Percentiles rank a stretch among this genome's conserved stretches.
phyloP scores from a whole-genome alignment of 176 grass and related monocot genomes.

The Otatea glauca region DNA sequence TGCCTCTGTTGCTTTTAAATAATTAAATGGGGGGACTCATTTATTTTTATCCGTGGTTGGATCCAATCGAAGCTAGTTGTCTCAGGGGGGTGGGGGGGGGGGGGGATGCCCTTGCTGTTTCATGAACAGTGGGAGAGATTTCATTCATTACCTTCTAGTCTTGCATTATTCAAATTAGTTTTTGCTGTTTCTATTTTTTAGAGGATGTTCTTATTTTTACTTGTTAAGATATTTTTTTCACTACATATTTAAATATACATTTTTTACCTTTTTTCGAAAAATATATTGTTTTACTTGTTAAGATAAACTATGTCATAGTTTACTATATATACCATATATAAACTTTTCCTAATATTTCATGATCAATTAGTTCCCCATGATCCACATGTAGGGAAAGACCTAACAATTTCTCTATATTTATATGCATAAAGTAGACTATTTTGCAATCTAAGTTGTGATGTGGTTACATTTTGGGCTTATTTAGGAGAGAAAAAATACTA shows the following conservation, averaged over 20 bases:
- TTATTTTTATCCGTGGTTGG: constrained; percentile 7
- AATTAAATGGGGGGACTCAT: background rate
- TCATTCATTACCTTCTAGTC: constrained; percentile 4
- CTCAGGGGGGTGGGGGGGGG: too few relatives aligned
- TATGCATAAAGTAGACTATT: background rate
- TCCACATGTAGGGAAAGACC: background rate
- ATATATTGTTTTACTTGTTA: background rate
- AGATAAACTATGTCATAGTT: background rate
- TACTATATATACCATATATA: background rate
- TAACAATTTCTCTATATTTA: background rate
- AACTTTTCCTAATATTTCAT: background rate
- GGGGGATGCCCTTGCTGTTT: background rate
- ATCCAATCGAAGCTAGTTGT: background rate
- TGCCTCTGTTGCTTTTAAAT: constrained; percentile 1
- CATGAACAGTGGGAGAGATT: background rate
- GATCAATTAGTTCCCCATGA: constrained; percentile 17
- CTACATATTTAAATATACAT: background rate
- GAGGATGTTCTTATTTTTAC: background rate
- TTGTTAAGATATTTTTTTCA: background rate
- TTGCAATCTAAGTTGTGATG: background rate
- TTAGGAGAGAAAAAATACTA: constrained; percentile 85
- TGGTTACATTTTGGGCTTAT: constrained; percentile 27
- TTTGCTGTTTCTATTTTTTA: background rate
- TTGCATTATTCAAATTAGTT: background rate
- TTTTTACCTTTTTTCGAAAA: too few relatives aligned